A percentile compares a stretch with the other conserved stretches of the same genome.
Conservation (phyloP, 768 basidiomycete species). For the Grammothele lineata region DNA sequence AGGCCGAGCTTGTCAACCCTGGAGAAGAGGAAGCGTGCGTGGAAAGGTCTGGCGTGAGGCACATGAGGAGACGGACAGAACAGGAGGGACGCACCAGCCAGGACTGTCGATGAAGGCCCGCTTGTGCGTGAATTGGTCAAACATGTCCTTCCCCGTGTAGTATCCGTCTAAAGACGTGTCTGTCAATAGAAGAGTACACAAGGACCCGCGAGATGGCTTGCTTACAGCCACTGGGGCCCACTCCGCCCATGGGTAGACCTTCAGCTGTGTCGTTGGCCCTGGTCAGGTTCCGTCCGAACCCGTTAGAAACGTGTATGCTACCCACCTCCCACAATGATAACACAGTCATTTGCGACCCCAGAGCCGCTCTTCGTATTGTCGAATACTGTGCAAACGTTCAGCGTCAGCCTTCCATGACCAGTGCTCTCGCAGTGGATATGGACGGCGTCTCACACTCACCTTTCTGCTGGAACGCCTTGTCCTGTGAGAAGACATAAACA, state of each 20-base stretch:
- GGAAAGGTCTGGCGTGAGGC: too few species aligned
- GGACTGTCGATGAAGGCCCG: conserved; percentile 47
- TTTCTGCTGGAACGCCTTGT: conserved; percentile 46
- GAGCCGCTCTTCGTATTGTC: conserved; percentile 63
- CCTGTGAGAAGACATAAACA: conserved; percentile 71
- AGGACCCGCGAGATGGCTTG: not conserved
- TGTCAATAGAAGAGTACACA: not conserved
- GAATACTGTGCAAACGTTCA: too few species aligned
- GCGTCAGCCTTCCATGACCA: too few species aligned
- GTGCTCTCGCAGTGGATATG: too few species aligned
- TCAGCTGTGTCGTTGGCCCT: conserved; percentile 59
- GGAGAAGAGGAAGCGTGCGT: not conserved
- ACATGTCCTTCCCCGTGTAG: conserved; percentile 66
- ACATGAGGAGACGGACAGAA: too few species aligned
- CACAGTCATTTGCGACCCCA: conserved; percentile 62
- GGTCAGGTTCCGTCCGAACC: too few species aligned
- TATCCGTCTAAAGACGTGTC: conserved; percentile 32
- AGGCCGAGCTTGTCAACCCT: conserved; percentile 32
- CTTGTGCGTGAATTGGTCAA: conserved; percentile 75
- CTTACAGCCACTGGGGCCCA: conserved; percentile 68
- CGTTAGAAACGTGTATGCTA: too few species aligned
- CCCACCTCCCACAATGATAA: conserved; percentile 56
- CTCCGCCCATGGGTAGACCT: conserved; percentile 69
- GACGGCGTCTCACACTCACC: too few species aligned
- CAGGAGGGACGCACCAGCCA: conserved; percentile 25